A percentile compares a stretch with the other conserved stretches of the same genome.
phyloP scores from a whole-genome alignment of 805 yeast species.

The Barnettozyma botsteinii region DNA sequence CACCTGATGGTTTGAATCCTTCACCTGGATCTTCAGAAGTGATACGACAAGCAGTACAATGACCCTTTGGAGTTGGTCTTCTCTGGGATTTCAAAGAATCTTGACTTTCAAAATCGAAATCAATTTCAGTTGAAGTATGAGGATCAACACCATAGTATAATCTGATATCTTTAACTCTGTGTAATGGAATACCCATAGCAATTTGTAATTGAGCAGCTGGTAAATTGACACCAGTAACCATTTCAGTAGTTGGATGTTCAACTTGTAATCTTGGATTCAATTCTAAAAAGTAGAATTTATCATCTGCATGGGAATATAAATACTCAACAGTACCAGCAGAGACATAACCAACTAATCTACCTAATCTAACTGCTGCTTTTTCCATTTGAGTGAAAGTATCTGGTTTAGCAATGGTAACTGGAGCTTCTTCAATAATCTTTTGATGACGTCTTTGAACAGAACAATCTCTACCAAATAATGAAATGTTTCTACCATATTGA shows the following conservation, averaged over 20 bases:
- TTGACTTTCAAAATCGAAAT: slow-evolving; percentile 77
- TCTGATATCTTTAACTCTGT: slow-evolving; percentile 90
- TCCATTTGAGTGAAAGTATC: slow-evolving; percentile 91
- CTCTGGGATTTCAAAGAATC: slow-evolving; percentile 75
- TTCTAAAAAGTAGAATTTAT: slow-evolving; percentile 93
- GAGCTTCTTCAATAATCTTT: slow-evolving; percentile 98
- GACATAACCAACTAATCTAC: slow-evolving; percentile 94
- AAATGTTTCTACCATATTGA: slow-evolving; percentile 96
- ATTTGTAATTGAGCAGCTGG: slow-evolving; percentile 98
- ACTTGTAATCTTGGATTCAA: slow-evolving; percentile 98
- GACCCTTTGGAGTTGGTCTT: slow-evolving; percentile 94
- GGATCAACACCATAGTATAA: slow-evolving; percentile 94
- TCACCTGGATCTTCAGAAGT: slow-evolving; percentile 99
- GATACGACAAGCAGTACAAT: slow-evolving; percentile 98
- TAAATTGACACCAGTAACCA: slow-evolving; percentile 97
- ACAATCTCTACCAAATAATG: slow-evolving; percentile 97
- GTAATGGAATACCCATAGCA: slow-evolving; percentile 99
- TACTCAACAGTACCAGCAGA: slow-evolving; percentile 99
- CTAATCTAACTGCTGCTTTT: slow-evolving; percentile 94
- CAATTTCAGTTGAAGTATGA: slow-evolving; percentile 82
- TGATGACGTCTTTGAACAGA: slow-evolving; percentile 99
- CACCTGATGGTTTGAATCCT: slow-evolving; percentile 98
- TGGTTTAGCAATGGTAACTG: slow-evolving; percentile 87
- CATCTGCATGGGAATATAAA: slow-evolving; percentile 87
- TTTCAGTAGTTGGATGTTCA: slow-evolving; percentile 99